Evolutionary conservation across 2,329 filamentous ascomycete genomes (phyloP), one percentile per base, ranked within the genome.

Genomic region (Parascedosporium putredinis): DNA sequence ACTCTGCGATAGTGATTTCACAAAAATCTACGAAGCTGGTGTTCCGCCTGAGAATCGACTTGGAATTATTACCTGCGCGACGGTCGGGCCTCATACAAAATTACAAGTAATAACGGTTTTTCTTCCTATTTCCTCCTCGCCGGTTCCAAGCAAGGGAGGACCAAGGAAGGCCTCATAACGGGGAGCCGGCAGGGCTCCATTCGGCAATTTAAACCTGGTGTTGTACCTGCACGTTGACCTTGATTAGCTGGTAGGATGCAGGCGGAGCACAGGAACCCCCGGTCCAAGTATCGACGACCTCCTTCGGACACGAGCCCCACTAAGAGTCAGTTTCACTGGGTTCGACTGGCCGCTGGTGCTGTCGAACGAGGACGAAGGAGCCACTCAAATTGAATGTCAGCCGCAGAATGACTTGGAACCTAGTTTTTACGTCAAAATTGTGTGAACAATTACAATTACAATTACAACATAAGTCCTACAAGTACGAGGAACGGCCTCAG

Each of bases 201-300:
- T 42, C 38, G 38, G 38, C 38, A 42, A 42, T 42, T 42, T 42
- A 42, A 42, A 42, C 38, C 38, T 42, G 38, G 23, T 18, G 38
- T 42, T 42, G 38, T 20, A 42, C 38, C n/a, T 42, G 38, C 38
- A 42, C 38, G 16, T 42, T 42, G 18, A 20, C 38, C 38, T 42
- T 42, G 38, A 20, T 20, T 23, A 42, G 38, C 38, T 42, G 16
- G 38, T 5, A 20, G 16, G 38, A 14, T 20, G 20, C 16, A 10
- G 18, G 10, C 20, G 18, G 38, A 9, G 38, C 38, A 20, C 12
- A 20, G n/a, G 23, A 16, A 10, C 38, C 38, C 38, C 33, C 9
- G 33, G 20, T 36, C 33, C 33, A 36, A 18, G 33, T n/a, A n/a
- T n/a, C n/a, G n/a, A n/a, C n/a, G n/a, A n/a, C n/a, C n/a, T n/a